phyloP scores from a whole-genome alignment of 2,329 filamentous ascomycete species.

The Rutstroemia sydowiana region DNA sequence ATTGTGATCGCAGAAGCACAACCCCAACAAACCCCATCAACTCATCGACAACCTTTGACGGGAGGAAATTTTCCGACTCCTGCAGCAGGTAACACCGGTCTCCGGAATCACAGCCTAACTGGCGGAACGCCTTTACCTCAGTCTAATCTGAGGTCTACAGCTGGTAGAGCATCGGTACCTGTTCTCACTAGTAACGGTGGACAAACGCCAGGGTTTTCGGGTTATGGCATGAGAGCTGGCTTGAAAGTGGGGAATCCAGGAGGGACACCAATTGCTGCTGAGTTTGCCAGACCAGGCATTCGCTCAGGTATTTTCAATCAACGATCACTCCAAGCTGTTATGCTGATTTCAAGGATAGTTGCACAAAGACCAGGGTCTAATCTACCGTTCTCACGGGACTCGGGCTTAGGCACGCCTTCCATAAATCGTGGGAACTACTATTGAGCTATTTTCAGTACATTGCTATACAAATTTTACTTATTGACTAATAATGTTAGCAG shows the following conservation, averaged over 20 bases:
- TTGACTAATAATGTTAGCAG: not conserved
- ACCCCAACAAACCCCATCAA: constrained; percentile 26
- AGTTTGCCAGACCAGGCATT: constrained; percentile 14
- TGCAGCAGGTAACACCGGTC: constrained; percentile 13
- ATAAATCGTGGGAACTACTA: constrained; percentile 9
- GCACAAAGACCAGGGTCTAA: constrained; percentile 20
- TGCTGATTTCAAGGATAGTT: constrained; percentile 14
- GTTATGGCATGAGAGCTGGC: constrained; percentile 31
- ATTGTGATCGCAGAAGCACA: constrained; percentile 15
- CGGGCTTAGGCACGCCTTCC: constrained; percentile 13
- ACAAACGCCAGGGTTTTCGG: constrained; percentile 20
- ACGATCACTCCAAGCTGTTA: not conserved
- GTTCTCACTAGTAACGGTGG: constrained; percentile 16
- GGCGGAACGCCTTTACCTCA: constrained; percentile 17
- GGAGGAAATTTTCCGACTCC: constrained; percentile 12
- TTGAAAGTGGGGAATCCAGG: constrained; percentile 29
- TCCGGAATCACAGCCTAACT: constrained; percentile 13
- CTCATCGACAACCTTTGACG: constrained; percentile 26
- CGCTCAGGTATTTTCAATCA: constrained; percentile 23
- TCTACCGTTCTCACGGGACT: constrained; percentile 10
- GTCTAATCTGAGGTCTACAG: constrained; percentile 5
- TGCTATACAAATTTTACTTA: not conserved
- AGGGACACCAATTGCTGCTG: constrained; percentile 8
- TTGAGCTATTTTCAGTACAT: not conserved
- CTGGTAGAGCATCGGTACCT: constrained; percentile 18